Evolutionary conservation across 2,329 filamentous ascomycete genomes (phyloP).

Genomic region (Microsporum audouinii): DNA sequence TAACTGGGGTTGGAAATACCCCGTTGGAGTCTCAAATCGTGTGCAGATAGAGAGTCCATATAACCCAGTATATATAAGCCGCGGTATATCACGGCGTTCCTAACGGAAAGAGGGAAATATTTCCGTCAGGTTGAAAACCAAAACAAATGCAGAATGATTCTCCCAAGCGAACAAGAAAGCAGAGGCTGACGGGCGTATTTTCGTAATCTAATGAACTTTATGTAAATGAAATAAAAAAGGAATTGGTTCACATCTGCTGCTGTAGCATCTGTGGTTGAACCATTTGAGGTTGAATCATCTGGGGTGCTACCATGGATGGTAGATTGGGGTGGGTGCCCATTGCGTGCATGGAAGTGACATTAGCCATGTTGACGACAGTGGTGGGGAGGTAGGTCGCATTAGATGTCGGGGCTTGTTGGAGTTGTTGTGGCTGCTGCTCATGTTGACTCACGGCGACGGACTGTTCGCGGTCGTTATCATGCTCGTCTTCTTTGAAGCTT

Average conservation of each 20-base stretch:
- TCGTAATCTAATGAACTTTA: constrained; percentile 3
- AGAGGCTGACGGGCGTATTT: constrained; percentile 1
- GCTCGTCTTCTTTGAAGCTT: constrained; percentile 57
- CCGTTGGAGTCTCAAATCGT: not conserved
- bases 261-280: constrained; percentile 24
- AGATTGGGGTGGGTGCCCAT: constrained; percentile 30
- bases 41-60: not conserved
- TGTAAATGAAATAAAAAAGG: not conserved
- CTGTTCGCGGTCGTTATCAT: constrained; percentile 69
- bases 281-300: constrained; percentile 35
- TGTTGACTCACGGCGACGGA: not conserved
- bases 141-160: not conserved
- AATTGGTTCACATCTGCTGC: constrained; percentile 25
- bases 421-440: not conserved
- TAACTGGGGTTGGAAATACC: not conserved
- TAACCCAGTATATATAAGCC: not conserved
- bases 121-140: not conserved
- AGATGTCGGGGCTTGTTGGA: constrained; percentile 5
- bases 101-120: not conserved
- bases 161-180: not conserved
- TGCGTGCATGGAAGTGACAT: constrained; percentile 28
- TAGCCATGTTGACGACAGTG: constrained; percentile 24
- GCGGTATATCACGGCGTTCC: not conserved
- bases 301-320: constrained; percentile 30
- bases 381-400: constrained; percentile 19